phyloP scores from a whole-genome alignment of 371 early-diverging fungal species.

The Mortierella sp. region DNA sequence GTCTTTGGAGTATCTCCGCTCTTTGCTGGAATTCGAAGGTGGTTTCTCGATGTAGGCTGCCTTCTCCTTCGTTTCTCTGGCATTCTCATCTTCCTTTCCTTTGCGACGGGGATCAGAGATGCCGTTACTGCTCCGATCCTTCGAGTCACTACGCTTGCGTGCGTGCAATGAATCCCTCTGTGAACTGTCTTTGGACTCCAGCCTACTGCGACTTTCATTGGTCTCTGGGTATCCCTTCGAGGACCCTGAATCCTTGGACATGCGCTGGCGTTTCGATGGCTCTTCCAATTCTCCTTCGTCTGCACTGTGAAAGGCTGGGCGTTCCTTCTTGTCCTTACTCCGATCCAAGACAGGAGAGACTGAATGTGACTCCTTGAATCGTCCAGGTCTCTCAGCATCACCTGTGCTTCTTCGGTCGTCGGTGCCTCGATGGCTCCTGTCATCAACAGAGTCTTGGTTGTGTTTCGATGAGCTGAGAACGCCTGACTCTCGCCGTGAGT shows the following conservation, averaged over 20 bases:
- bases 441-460: slow-evolving; percentile 10
- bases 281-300: slow-evolving; percentile 27
- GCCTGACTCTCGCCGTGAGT: background rate
- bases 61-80: slow-evolving; percentile 28
- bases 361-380: slow-evolving; percentile 25
- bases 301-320: slow-evolving; percentile 28
- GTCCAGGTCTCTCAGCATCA: slow-evolving; percentile 1
- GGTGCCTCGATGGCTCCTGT: slow-evolving; percentile 10
- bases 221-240: slow-evolving; percentile 3
- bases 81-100: slow-evolving; percentile 21
- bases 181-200: slow-evolving; percentile 24
- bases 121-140: slow-evolving; percentile 10
- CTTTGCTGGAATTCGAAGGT: slow-evolving; percentile 9
- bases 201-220: slow-evolving; percentile 15
- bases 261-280: slow-evolving; percentile 3
- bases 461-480: slow-evolving; percentile 2
- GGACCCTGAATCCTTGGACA: slow-evolving; percentile 16
- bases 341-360: slow-evolving; percentile 33
- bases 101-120: slow-evolving; percentile 18
- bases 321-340: slow-evolving; percentile 12
- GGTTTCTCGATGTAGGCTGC: slow-evolving; percentile 17
- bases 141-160: slow-evolving; percentile 15
- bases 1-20: slow-evolving; percentile 16
- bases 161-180: slow-evolving; percentile 1
- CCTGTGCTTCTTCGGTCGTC: slow-evolving; percentile 10